A percentile compares a stretch with the other conserved stretches of the same genome.
These are phyloP conservation scores for Ascochyta rabiei DNA, from an alignment of 2,329 filamentous ascomycete genomes.

Conservation along the genomic window DNA sequence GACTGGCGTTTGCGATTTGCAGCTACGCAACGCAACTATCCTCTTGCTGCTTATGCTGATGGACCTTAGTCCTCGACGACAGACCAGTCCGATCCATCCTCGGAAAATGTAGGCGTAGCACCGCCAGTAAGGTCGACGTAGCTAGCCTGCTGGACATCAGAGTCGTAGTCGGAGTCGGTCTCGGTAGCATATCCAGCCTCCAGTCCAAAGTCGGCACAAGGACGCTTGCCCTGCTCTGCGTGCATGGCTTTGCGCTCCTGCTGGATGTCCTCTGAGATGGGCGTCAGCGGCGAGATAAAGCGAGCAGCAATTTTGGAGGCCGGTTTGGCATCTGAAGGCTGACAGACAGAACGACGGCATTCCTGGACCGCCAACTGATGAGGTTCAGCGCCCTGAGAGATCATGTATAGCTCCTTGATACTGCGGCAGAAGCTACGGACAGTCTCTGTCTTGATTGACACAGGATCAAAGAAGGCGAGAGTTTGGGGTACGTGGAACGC, in stretches of 20 bases:
- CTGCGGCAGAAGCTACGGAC: background rate
- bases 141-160: background rate
- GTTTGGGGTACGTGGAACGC: background rate
- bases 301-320: constrained; percentile 4
- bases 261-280: constrained; percentile 8
- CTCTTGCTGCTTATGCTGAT: no score
- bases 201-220: background rate
- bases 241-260: constrained; percentile 3
- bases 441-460: background rate
- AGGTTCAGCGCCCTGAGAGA: background rate
- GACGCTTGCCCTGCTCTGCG: background rate
- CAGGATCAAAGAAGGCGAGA: background rate
- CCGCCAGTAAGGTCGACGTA: constrained; percentile 14
- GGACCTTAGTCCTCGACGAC: constrained; percentile 4
- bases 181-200: background rate
- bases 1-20: no score
- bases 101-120: constrained; percentile 5
- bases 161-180: constrained; percentile 10
- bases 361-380: background rate
- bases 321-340: background rate
- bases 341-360: no score
- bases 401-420: background rate
- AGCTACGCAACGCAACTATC: no score
- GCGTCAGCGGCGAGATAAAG: constrained; percentile 7
- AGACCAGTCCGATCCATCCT: constrained; percentile 13